These are phyloP conservation scores for Isabelozyma rhagii DNA, from an alignment of 805 yeast genomes.

Conservation along the genomic window DNA sequence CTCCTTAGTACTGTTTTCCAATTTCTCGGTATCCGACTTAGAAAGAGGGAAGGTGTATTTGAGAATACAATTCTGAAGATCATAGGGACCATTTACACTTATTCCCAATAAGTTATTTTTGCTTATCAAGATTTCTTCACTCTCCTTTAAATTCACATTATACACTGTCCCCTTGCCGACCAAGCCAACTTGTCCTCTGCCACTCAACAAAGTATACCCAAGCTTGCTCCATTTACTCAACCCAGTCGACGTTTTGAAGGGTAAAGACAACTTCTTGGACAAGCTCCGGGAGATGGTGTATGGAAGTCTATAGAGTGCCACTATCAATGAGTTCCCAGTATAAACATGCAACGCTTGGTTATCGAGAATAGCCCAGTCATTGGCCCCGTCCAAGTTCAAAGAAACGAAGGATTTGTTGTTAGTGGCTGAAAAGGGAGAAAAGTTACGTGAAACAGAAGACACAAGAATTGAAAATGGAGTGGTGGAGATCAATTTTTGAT, in stretches of 20 bases:
- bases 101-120: constrained; percentile 46
- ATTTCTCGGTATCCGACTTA: neutral
- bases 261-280: constrained; percentile 17
- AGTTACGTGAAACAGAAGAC: constrained; percentile 29
- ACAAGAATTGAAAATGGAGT: constrained; percentile 44
- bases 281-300: constrained; percentile 30
- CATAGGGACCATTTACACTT: constrained; percentile 47
- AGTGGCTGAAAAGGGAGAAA: constrained; percentile 8
- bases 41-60: constrained; percentile 17
- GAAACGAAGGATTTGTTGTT: constrained; percentile 40
- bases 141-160: constrained; percentile 40
- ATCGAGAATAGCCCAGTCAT: constrained; percentile 61
- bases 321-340: constrained; percentile 49
- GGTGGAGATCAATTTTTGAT: constrained; percentile 48
- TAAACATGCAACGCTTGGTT: constrained; percentile 47
- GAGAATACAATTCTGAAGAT: constrained; percentile 38
- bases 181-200: constrained; percentile 56
- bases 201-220: constrained; percentile 50
- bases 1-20: neutral
- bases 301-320: constrained; percentile 40
- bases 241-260: constrained; percentile 36
- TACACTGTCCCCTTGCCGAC: constrained; percentile 56
- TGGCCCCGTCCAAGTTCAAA: constrained; percentile 52
- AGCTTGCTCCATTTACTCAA: constrained; percentile 27
- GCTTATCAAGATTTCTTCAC: constrained; percentile 49